Base-by-base conservation (phyloP, 2,329 filamentous ascomycete species). In the Penicillium sp. region DNA sequence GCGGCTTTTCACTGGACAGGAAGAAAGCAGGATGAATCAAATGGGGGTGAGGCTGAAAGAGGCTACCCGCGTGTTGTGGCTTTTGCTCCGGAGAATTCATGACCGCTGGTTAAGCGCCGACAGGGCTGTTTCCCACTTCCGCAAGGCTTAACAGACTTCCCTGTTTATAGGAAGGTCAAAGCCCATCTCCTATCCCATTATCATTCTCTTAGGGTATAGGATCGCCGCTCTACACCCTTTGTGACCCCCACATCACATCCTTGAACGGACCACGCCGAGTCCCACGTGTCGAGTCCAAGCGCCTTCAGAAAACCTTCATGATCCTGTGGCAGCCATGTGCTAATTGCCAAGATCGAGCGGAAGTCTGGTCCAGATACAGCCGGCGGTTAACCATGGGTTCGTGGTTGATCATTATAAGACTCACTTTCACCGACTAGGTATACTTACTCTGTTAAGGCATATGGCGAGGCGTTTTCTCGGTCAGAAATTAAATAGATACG, bases 41-140 rank as follows among this genome's bases (percentile, higher is more conserved):
- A 34, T 34, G 14, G 31, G 31, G 31, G 22, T 45, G 57, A 59
- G 57, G 57, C 57, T 59, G 57, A 58, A 49, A 20, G 31, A 50
- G 46, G 27, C 40, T 44, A 47, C 40, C 53, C 53, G 48, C 53
- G 53, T 51, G 45, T 47, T 41, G 49, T 50, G 49, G 51, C 48
- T 50, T 49, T 49, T 42, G 36, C 38, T 47, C 41, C 54, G 55
- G 54, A 52, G 52, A 49, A 52, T 58, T 55, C 49, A 51, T 34
- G 51, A 37, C 57, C 55, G 50, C n/a, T 58, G 44, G 52, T 57
- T 59, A 58, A 57, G 55, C 57, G 57, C 57, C 40, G 51, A 46
- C 43, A 36, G 34, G 39, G 43, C 9, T 37, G 31, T 22, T 38
- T 31, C 24, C 18, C 14, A 38, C 20, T 43, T 44, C 7, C 42